Conservation (phyloP, 1,139 yeast genomes). For the Geotrichum reessii region DNA sequence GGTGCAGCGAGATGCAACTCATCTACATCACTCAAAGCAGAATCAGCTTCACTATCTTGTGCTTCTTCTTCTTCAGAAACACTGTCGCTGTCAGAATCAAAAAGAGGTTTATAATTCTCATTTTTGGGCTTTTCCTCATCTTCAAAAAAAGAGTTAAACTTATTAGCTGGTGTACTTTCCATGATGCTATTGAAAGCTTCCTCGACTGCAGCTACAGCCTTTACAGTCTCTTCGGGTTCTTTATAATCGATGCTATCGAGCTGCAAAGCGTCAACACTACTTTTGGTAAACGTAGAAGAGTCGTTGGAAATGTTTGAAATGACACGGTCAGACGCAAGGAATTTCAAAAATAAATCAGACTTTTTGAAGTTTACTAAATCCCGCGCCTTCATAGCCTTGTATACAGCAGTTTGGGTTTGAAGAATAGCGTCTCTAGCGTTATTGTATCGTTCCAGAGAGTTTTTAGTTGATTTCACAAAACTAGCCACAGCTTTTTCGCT, state of each 20-base stretch:
- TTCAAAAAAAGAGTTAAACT: not conserved
- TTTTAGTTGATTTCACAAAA: constrained; percentile 25
- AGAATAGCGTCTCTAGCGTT: constrained; percentile 55
- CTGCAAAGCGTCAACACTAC: constrained; percentile 15
- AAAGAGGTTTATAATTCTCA: not conserved
- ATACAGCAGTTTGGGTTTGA: constrained; percentile 50
- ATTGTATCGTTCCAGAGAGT: constrained; percentile 18
- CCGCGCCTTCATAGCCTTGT: constrained; percentile 43
- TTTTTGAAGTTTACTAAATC: constrained; percentile 56
- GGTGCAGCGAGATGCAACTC: constrained; percentile 52
- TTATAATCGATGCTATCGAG: constrained; percentile 13
- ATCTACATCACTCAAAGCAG: constrained; percentile 17
- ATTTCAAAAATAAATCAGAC: constrained; percentile 35
- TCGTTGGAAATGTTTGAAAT: constrained; percentile 32
- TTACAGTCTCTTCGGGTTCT: constrained; percentile 10
- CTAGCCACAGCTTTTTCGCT: constrained; percentile 25
- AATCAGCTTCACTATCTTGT: not conserved
- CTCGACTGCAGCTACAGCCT: constrained; percentile 49
- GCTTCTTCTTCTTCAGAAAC: constrained; percentile 6
- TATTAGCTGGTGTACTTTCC: constrained; percentile 19
- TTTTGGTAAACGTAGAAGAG: not conserved
- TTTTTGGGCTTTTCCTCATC: constrained; percentile 12
- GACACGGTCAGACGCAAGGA: constrained; percentile 21
- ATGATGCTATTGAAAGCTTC: constrained; percentile 65
- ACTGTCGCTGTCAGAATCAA: constrained; percentile 13